Conservation (phyloP, 306 rosid genomes). For the Corylus americana region DNA sequence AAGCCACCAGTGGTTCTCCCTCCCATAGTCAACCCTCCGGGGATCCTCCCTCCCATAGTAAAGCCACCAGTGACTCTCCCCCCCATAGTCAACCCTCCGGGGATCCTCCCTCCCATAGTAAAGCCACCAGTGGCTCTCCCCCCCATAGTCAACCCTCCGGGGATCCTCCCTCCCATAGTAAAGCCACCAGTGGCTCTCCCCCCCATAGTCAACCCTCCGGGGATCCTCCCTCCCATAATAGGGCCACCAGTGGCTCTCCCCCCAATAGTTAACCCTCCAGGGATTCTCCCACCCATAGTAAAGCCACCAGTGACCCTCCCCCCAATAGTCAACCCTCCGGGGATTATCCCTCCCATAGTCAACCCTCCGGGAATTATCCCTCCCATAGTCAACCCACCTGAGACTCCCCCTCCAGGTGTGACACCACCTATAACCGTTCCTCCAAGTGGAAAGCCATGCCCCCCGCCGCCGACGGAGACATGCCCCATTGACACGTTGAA, state of each 20-base stretch:
- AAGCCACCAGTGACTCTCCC: background rate
- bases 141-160: too few relatives aligned
- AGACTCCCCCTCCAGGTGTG: slow-evolving; percentile 16
- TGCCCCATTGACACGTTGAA: slow-evolving; percentile 91
- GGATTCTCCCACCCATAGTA: slow-evolving; percentile 12
- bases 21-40: too few relatives aligned
- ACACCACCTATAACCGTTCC: slow-evolving; percentile 34
- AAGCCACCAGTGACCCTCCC: slow-evolving; percentile 25
- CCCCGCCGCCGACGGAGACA: slow-evolving; percentile 48
- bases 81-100: slow-evolving; percentile 22
- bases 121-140: slow-evolving; percentile 17
- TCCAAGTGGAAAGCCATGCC: slow-evolving; percentile 42
- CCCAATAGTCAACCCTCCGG: slow-evolving; percentile 23
- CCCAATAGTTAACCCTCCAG: slow-evolving; percentile 22
- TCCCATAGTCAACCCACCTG: slow-evolving; percentile 16
- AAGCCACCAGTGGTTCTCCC: too few relatives aligned
- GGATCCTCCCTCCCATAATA: slow-evolving; percentile 22
- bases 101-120: slow-evolving; percentile 12
- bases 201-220: slow-evolving; percentile 23
- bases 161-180: slow-evolving; percentile 7
- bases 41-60: too few relatives aligned
- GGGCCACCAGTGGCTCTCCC: background rate
- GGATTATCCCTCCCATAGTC: slow-evolving; percentile 5
- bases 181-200: slow-evolving; percentile 24
- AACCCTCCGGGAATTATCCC: background rate